Conservation (phyloP, 2,329 filamentous ascomycete genomes). For the Aureobasidium sp. region DNA sequence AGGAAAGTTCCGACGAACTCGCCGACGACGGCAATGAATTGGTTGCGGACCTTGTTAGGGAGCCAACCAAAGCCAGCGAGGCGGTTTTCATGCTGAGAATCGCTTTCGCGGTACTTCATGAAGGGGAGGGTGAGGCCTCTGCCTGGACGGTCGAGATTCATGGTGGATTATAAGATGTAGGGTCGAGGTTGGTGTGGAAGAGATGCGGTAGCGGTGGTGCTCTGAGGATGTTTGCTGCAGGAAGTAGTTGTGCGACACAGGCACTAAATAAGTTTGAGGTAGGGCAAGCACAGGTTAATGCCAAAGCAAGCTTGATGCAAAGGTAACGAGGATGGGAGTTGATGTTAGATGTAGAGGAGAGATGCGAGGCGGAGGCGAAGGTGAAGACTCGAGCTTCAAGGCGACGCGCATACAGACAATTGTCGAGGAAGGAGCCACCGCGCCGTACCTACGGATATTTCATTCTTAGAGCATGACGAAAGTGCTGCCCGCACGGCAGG, state of each 20-base stretch:
- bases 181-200: neutral
- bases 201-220: neutral
- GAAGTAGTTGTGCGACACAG: neutral
- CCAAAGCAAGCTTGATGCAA: neutral
- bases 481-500: conserved; percentile 3
- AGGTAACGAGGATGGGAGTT: conserved; percentile 2
- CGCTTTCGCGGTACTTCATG: conserved; percentile 25
- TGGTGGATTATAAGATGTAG: conserved; percentile 19
- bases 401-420: conserved; percentile 5
- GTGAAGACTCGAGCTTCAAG: neutral
- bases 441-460: neutral
- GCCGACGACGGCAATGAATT: conserved; percentile 36
- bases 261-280: conserved; percentile 1
- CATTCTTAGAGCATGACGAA: neutral
- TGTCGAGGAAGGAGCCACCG: neutral
- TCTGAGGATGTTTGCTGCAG: conserved; percentile 11
- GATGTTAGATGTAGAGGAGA: neutral
- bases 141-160: conserved; percentile 33
- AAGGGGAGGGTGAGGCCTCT: conserved; percentile 32
- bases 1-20: conserved; percentile 40
- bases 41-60: conserved; percentile 34
- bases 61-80: conserved; percentile 35
- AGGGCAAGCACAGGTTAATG: conserved; percentile 8
- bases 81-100: conserved; percentile 26
- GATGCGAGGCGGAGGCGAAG: conserved; percentile 1